Percentiles rank a stretch among this genome's conserved stretches.
These are phyloP conservation scores for Crepidotus sp. DNA, from an alignment of 1,284 basidiomycete genomes.

Conservation along the genomic window DNA sequence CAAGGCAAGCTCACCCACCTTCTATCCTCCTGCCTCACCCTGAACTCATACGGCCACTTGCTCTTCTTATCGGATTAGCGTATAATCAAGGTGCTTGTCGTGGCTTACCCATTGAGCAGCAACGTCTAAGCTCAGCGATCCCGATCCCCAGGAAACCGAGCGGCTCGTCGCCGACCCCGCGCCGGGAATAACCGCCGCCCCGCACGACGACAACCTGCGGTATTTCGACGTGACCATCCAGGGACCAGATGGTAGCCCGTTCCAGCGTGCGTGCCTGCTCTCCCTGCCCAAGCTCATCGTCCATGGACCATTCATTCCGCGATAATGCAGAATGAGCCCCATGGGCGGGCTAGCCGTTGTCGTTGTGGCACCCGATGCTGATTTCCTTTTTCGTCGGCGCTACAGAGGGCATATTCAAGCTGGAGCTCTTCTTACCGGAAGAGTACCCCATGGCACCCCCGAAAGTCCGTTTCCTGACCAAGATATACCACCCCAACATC, in stretches of 20 bases:
- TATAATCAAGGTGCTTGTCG: constrained; percentile 17
- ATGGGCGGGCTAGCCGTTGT: too few species aligned
- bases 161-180: constrained; percentile 92
- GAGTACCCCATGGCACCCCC: constrained; percentile 99
- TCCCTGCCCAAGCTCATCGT: not conserved
- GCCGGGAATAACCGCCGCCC: constrained; percentile 87
- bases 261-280: constrained; percentile 70
- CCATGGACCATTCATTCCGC: too few species aligned
- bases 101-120: not conserved
- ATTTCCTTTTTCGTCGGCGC: not conserved
- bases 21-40: not conserved
- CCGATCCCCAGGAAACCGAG: constrained; percentile 78
- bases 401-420: constrained; percentile 84
- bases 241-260: constrained; percentile 90
- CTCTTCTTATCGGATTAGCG: constrained; percentile 18
- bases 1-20: constrained; percentile 10
- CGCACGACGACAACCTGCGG: constrained; percentile 95
- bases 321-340: too few species aligned
- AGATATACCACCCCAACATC: constrained; percentile 99
- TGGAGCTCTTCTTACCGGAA: constrained; percentile 96
- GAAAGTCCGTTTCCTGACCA: constrained; percentile 96
- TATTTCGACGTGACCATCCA: constrained; percentile 98
- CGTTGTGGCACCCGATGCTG: not conserved
- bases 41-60: not conserved
- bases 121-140: not conserved